Conservation (phyloP, 129 eudicot genomes). For the Daucus carota region DNA sequence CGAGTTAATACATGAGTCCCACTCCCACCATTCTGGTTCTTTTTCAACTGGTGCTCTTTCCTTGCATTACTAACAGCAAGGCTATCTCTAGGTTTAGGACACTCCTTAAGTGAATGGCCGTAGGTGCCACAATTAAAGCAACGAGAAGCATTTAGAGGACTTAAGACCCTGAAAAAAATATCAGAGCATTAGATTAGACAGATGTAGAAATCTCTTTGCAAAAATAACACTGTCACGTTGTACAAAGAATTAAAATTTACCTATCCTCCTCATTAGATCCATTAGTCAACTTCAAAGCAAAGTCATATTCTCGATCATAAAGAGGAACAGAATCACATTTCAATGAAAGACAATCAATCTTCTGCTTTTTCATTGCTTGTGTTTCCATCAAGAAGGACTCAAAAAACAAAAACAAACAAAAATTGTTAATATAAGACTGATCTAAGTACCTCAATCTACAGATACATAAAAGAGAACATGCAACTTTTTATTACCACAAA, state of each 20-base stretch:
- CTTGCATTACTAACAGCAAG: conserved; percentile 72
- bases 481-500: background rate
- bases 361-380: conserved; percentile 36
- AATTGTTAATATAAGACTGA: background rate
- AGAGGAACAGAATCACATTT: conserved; percentile 67
- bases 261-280: conserved; percentile 43
- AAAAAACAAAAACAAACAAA: background rate
- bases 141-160: conserved; percentile 52
- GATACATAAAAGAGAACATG: background rate
- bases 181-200: background rate
- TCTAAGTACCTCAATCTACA: background rate
- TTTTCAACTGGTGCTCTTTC: conserved; percentile 51
- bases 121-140: conserved; percentile 93
- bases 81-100: conserved; percentile 82
- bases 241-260: conserved; percentile 21
- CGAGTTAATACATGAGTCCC: conserved; percentile 57
- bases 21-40: conserved; percentile 52
- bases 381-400: conserved; percentile 82
- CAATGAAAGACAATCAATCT: conserved; percentile 33
- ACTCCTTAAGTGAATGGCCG: conserved; percentile 72
- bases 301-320: conserved; percentile 81
- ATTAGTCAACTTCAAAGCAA: conserved; percentile 46
- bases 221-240: background rate
- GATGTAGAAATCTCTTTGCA: background rate
- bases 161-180: conserved; percentile 38